These are phyloP conservation scores for Podila horticola DNA, from an alignment of 192 early-diverging fungal species.

Conservation along the genomic window DNA sequence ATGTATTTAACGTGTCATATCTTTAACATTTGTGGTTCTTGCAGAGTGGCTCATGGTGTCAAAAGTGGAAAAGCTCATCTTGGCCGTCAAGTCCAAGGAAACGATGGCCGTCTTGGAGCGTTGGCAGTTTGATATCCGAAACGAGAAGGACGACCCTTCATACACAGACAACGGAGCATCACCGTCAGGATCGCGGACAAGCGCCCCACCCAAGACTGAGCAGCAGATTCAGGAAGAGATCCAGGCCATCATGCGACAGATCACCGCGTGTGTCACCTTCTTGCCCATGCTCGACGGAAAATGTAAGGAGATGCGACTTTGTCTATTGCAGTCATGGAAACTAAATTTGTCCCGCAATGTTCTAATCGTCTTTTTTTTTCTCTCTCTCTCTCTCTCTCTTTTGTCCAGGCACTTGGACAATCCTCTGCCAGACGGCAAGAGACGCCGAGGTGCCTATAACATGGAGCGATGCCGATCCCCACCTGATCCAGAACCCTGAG, in stretches of 20 bases:
- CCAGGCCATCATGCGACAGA: conserved; percentile 91
- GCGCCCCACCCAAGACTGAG: conserved; percentile 56
- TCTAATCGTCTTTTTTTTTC: neutral
- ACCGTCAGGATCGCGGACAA: neutral
- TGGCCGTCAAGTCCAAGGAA: conserved; percentile 88
- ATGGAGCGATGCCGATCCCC: conserved; percentile 87
- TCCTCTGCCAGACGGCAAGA: conserved; percentile 88
- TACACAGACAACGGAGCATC: neutral
- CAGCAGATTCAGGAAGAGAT: conserved; percentile 80
- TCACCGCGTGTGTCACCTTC: conserved; percentile 90
- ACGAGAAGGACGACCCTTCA: conserved; percentile 62
- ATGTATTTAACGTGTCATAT: neutral
- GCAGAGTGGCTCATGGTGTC: conserved; percentile 80
- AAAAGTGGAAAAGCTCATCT: conserved; percentile 84
- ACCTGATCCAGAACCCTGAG: conserved; percentile 83
- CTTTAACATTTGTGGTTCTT: neutral
- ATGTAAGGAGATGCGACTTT: conserved; percentile 61
- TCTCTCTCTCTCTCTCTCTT: too few species aligned
- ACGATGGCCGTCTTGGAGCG: conserved; percentile 87
- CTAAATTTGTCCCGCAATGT: neutral
- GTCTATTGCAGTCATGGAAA: neutral
- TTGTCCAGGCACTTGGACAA: conserved; percentile 83
- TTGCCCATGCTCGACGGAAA: conserved; percentile 89
- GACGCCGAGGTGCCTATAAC: conserved; percentile 86
- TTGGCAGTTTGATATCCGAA: conserved; percentile 94